phyloP scores from a whole-genome alignment of 306 rosid genomes.

The Cotoneaster glaucophyllus region DNA sequence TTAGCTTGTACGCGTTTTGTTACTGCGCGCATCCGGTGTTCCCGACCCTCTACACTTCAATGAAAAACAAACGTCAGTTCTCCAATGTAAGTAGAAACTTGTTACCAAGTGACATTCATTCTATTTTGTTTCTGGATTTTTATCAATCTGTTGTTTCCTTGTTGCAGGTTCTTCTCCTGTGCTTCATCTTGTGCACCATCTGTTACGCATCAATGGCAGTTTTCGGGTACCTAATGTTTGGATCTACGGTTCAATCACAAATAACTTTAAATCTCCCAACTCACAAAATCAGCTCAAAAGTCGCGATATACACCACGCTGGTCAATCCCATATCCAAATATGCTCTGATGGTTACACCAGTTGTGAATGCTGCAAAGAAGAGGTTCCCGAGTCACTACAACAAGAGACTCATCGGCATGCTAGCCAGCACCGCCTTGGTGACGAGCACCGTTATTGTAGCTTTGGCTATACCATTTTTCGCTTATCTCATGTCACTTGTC shows the following conservation, averaged over 20 bases:
- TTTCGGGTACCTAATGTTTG: slow-evolving; percentile 68
- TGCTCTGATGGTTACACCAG: slow-evolving; percentile 60
- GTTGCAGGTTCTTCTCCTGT: slow-evolving; percentile 52
- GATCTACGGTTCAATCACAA: slow-evolving; percentile 39
- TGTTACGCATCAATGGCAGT: slow-evolving; percentile 64
- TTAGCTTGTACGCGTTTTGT: slow-evolving; percentile 76
- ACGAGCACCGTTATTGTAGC: slow-evolving; percentile 49
- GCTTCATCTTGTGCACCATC: slow-evolving; percentile 45
- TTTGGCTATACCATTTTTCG: slow-evolving; percentile 45
- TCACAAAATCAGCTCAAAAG: background rate
- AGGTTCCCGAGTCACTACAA: slow-evolving; percentile 31
- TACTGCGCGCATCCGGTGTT: slow-evolving; percentile 88
- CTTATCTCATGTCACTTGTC: slow-evolving; percentile 56
- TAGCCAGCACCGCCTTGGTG: slow-evolving; percentile 34
- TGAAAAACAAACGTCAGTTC: slow-evolving; percentile 66
- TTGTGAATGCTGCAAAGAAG: slow-evolving; percentile 45
- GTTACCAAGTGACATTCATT: background rate
- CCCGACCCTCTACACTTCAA: slow-evolving; percentile 74
- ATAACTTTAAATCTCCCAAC: slow-evolving; percentile 14
- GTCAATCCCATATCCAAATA: slow-evolving; percentile 38
- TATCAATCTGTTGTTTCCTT: background rate
- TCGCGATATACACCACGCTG: slow-evolving; percentile 19
- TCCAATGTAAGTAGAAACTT: slow-evolving; percentile 52
- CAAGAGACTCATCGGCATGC: slow-evolving; percentile 22
- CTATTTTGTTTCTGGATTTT: background rate